phyloP scores from a whole-genome alignment of 2,329 filamentous ascomycete species.

The Fusarium sp. region DNA sequence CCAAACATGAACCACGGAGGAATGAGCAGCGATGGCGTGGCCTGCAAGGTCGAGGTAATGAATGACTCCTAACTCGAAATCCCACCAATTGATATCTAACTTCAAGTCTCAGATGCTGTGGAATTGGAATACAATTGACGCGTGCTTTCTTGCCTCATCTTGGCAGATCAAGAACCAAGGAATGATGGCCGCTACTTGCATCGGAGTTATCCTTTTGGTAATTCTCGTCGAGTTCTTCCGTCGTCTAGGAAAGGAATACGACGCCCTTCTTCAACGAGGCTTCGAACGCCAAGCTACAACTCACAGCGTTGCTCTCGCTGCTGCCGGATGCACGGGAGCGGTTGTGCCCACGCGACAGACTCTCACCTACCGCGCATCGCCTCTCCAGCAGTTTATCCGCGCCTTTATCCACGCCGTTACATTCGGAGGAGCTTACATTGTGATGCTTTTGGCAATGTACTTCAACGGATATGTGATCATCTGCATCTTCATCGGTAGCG shows the following conservation, averaged over 20 bases:
- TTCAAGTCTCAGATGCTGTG: constrained; percentile 72
- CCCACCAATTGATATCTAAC: constrained; percentile 1
- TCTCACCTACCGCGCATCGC: constrained; percentile 63
- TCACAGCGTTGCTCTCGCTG: constrained; percentile 39
- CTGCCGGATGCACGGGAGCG: constrained; percentile 38
- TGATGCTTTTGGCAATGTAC: constrained; percentile 77
- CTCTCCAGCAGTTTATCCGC: constrained; percentile 73
- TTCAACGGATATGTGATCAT: constrained; percentile 81
- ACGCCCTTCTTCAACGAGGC: constrained; percentile 70
- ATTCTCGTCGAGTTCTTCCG: constrained; percentile 78
- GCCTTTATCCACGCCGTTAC: constrained; percentile 75
- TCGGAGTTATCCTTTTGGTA: constrained; percentile 79
- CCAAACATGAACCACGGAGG: constrained; percentile 36
- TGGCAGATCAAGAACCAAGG: constrained; percentile 79
- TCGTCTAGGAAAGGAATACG: constrained; percentile 77
- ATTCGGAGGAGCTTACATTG: constrained; percentile 79
- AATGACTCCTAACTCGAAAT: neutral
- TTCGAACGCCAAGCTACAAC: constrained; percentile 51
- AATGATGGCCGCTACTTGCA: constrained; percentile 83
- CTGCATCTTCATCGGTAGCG: constrained; percentile 72
- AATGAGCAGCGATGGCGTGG: constrained; percentile 31
- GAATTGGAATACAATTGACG: constrained; percentile 80
- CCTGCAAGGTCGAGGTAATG: constrained; percentile 52
- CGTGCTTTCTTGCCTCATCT: constrained; percentile 75
- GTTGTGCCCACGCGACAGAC: constrained; percentile 41